Base-by-base conservation (phyloP, 202 grass and related monocot species). In the Panicum virgatum region DNA sequence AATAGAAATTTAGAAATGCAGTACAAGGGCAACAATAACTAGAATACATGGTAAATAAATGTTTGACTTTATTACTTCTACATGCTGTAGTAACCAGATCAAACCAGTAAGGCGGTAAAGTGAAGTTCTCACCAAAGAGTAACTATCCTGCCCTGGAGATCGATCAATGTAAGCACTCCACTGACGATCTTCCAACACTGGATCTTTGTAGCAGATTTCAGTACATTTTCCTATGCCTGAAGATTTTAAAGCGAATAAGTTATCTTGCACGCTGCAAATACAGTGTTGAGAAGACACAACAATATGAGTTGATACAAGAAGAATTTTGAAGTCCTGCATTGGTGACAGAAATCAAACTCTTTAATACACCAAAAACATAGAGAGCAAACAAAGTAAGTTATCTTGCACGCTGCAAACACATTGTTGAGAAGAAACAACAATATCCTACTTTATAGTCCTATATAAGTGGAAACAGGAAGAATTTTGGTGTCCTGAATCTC, bases 191-290 rank as follows among this genome's bases (percentile, higher is more conserved):
- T 94, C 91, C 62, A 98, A 80, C 42, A 98, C 95, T 0, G 95
- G 95, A 74, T 98, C 95, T 85, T 98, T 98, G 79, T 94, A 94
- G 56, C 95, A 98, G 67, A 98, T 94, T 54, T 93, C 92, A 20
- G 93, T 92, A 69, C 95, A 98, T 78, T 91, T 94, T 64, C 88
- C 84, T 83, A 94, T 72, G 75, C 92, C 95, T 94, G 77, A 61
- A 29, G 3, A 86, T 57, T 71, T 66, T 32, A 62, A 25, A 87
- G 39, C 0, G 1, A 62, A 18, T 9, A 52, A 78, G 23, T 69
- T 53, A 52, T 19, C 20, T 12, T 67, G 10, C 26, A 68, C 52
- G 50, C 34, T 61, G 25, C 19, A 70, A 76, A 29, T 3, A 62
- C 34, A 45, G 2, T 18, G 29, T 15, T 2, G 3, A 42, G 8